phyloP scores from a whole-genome alignment of 1,139 yeast species.

The Saccharomycopsis hybrid region DNA sequence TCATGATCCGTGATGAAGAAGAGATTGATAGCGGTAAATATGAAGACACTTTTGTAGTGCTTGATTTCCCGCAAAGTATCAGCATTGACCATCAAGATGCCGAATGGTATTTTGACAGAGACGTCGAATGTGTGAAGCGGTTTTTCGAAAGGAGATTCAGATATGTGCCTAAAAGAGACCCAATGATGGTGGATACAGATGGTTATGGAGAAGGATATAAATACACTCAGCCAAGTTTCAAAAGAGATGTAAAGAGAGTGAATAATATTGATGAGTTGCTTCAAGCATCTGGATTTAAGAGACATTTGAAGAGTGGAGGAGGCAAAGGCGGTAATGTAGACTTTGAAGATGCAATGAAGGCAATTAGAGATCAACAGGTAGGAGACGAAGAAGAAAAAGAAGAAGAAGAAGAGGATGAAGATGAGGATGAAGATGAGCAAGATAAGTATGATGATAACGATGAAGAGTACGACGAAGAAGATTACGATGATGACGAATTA shows the following conservation, averaged over 20 bases:
- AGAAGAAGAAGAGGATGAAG: conserved; percentile 28
- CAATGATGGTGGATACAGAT: conserved; percentile 65
- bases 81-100: conserved; percentile 91
- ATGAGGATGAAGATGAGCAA: conserved; percentile 30
- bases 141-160: conserved; percentile 77
- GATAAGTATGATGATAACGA: conserved; percentile 29
- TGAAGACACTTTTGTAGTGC: conserved; percentile 71
- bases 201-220: conserved; percentile 77
- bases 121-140: conserved; percentile 79
- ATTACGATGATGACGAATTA: conserved; percentile 29
- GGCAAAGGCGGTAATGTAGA: conserved; percentile 40
- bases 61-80: conserved; percentile 97
- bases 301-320: conserved; percentile 39
- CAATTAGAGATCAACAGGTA: conserved; percentile 46
- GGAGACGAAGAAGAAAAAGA: conserved; percentile 26
- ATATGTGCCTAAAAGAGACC: conserved; percentile 59
- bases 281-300: conserved; percentile 86
- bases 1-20: conserved; percentile 67
- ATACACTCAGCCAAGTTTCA: conserved; percentile 74
- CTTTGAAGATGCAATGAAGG: conserved; percentile 65
- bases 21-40: conserved; percentile 37
- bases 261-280: conserved; percentile 75
- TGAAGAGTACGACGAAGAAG: conserved; percentile 22
- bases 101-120: conserved; percentile 78
- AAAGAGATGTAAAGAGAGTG: conserved; percentile 63